These are phyloP conservation scores for Dactylonectria macrodidyma DNA, from an alignment of 2,329 filamentous ascomycete genomes.

Conservation along the genomic window DNA sequence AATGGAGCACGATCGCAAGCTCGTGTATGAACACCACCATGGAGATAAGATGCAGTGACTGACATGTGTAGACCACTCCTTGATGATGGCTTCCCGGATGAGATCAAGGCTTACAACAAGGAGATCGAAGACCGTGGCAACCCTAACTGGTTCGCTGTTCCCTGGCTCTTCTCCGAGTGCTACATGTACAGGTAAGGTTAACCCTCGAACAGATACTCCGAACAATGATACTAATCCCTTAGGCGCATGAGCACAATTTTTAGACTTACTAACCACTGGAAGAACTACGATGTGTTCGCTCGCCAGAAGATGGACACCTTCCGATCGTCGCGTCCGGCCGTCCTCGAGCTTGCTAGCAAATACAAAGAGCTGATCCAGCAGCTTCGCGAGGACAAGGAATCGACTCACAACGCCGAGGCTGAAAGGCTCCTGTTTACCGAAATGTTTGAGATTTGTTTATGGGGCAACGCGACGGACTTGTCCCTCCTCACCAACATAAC, in stretches of 20 bases:
- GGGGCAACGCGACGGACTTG: conserved; percentile 97
- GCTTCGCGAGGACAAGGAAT: conserved; percentile 68
- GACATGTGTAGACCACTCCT: conserved; percentile 71
- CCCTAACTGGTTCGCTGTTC: conserved; percentile 84
- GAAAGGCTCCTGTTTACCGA: conserved; percentile 88
- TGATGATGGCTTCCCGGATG: conserved; percentile 85
- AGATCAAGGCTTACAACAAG: conserved; percentile 87
- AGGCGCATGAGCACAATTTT: conserved; percentile 87
- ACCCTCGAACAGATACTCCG: background rate
- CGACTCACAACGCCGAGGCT: conserved; percentile 73
- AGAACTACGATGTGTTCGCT: conserved; percentile 89
- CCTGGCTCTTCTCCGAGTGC: conserved; percentile 95
- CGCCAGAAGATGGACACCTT: conserved; percentile 94
- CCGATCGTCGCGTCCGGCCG: conserved; percentile 89
- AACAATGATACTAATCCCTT: background rate
- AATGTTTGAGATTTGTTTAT: conserved; percentile 96
- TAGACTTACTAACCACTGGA: conserved; percentile 84
- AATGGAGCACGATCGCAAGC: conserved; percentile 86
- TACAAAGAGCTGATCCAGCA: conserved; percentile 82
- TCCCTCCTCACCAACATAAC: conserved; percentile 91
- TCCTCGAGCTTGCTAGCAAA: conserved; percentile 84
- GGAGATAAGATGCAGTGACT: conserved; percentile 17
- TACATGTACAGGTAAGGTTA: conserved; percentile 83
- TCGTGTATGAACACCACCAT: conserved; percentile 72
- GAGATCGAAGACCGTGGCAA: conserved; percentile 83